Conservation (phyloP, 345 rosid species). For the Citrus mangshanensis region DNA sequence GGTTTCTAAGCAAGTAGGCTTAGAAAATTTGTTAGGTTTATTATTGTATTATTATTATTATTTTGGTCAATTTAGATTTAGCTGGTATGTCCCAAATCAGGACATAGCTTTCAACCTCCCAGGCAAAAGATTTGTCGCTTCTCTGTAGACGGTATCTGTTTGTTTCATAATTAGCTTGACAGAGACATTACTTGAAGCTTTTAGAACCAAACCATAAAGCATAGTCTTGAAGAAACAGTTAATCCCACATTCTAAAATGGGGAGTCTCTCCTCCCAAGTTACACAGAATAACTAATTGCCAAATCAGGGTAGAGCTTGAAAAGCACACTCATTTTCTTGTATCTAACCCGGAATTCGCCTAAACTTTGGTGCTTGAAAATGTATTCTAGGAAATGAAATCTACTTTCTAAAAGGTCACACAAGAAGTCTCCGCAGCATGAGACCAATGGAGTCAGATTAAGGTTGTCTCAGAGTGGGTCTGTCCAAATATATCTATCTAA, state of each 20-base stretch:
- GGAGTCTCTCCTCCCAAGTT: too few relatives aligned
- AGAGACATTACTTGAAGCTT: not conserved
- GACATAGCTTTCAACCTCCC: not conserved
- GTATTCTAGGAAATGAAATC: not conserved
- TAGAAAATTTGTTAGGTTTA: not conserved
- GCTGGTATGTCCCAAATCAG: not conserved
- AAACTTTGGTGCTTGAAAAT: not conserved
- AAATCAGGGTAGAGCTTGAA: not conserved
- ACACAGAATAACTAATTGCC: not conserved
- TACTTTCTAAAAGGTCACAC: not conserved
- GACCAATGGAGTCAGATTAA: slow-evolving; percentile 3
- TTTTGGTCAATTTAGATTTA: not conserved
- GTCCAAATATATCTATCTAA: not conserved
- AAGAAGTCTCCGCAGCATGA: not conserved
- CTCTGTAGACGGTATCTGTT: not conserved
- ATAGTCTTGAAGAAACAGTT: not conserved
- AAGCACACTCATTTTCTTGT: not conserved
- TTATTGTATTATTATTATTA: too few relatives aligned
- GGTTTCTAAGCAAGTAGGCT: not conserved
- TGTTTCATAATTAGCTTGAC: not conserved
- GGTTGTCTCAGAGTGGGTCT: slow-evolving; percentile 2
- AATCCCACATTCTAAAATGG: not conserved
- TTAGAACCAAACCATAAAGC: not conserved
- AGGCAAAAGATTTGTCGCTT: not conserved
- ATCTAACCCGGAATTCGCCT: not conserved